Evolutionary conservation across 345 rosid genomes (phyloP), one percentile per base, ranked within the genome.

Genomic region (Erucastrum elatum): DNA sequence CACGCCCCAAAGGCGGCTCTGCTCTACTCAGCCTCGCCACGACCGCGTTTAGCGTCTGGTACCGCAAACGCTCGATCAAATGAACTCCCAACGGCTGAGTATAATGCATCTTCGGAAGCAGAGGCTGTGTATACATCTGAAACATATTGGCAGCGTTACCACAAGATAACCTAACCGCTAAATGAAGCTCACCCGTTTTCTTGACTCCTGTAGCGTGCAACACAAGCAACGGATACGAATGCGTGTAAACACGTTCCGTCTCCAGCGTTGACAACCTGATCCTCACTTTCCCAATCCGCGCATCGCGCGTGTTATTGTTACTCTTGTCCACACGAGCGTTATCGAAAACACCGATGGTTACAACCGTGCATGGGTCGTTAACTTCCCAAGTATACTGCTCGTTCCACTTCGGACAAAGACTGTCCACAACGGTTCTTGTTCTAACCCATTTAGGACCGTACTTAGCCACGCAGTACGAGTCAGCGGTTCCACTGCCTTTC

Each of bases 361-460:
- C 78, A 35, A 90, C 91, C 0, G 92, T 90, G 83, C 91, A 88
- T 34, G 92, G 92, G 76, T 90, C 92, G 68, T 78, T 83, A 31
- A 90, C 92, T 77, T 90, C 92, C 90, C 89, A 88, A 12, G 90
- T 88, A 64, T 88, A 90, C 75, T 90, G 95, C 84, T 90, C 92
- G 9, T 90, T 90, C 95, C 95, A 90, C 77, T 86, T 90, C 0
- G 91, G 96, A 10, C 85, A 80, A 70, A 87, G 70, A 70, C 85
- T 83, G 66, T 90, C 93, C 3, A 87, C 88, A 46, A 82, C 88
- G 0, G 96, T 90, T 58, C 93, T 72, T 3, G 96, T 89, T 72
- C 96, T 77, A 37, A 90, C 87, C 93, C 96, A 90, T 77, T 90
- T 90, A 77, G 86, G 89, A 8, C 93, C 96, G 39, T 89, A 90